Evolutionary conservation across 495 filamentous ascomycete genomes (phyloP).

Genomic region (Daldinia grandis): DNA sequence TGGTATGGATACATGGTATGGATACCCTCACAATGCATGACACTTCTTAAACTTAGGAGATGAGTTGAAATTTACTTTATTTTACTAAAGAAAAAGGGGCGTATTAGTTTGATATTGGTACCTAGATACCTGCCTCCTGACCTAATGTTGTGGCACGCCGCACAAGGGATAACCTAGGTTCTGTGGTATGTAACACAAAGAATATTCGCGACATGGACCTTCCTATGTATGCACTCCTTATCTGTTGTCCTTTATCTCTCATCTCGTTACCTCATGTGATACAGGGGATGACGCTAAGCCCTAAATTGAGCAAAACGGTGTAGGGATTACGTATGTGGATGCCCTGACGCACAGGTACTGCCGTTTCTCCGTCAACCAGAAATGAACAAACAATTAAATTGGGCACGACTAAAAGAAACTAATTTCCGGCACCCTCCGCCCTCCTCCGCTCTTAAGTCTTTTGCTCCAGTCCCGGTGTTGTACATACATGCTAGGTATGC

Average conservation of each 20-base stretch:
- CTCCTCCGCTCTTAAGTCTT: not conserved
- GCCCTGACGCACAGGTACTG: not conserved
- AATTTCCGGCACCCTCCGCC: constrained; percentile 1
- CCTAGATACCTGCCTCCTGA: no score
- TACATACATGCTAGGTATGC: no score
- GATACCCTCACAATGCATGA: not conserved
- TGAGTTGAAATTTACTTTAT: not conserved
- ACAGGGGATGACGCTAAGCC: constrained; percentile 1
- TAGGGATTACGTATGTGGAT: constrained; percentile 1
- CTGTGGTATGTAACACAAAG: no score
- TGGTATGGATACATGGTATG: not conserved
- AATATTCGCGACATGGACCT: no score
- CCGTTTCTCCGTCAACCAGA: constrained; percentile 10
- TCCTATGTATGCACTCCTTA: no score
- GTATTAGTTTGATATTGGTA: not conserved
- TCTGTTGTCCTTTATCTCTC: not conserved
- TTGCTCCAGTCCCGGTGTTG: not conserved
- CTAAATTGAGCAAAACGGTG: not conserved
- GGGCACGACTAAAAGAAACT: not conserved
- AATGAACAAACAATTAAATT: constrained; percentile 7
- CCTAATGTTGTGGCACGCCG: no score
- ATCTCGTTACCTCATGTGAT: not conserved
- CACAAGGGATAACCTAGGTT: no score
- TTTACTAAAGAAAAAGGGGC: not conserved
- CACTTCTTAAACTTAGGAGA: not conserved